Conservation (phyloP, 805 yeast genomes). For the Phaffomyces antillensis region DNA sequence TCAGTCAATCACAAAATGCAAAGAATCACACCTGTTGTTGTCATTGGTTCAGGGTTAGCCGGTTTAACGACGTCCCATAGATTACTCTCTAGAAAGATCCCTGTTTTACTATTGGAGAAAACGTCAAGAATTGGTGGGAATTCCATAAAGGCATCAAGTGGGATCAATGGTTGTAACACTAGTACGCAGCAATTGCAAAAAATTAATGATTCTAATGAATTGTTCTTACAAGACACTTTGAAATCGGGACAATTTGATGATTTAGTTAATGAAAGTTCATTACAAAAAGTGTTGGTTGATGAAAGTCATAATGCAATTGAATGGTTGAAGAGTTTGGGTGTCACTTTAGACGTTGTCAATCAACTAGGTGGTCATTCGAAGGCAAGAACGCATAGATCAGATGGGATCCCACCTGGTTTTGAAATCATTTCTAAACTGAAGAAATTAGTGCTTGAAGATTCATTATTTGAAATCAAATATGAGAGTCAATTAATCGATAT, state of each 20-base stretch:
- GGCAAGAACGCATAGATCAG: conserved; percentile 77
- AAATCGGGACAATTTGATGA: conserved; percentile 58
- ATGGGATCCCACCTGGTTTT: conserved; percentile 52
- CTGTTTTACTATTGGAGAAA: conserved; percentile 44
- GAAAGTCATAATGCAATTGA: conserved; percentile 55
- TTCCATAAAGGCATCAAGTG: conserved; percentile 55
- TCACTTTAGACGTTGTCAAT: conserved; percentile 63
- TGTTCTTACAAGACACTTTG: conserved; percentile 59
- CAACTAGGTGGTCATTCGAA: conserved; percentile 78
- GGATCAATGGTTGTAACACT: conserved; percentile 67
- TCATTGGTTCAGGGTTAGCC: conserved; percentile 79
- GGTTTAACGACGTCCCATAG: conserved; percentile 67
- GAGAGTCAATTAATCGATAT: conserved; percentile 33
- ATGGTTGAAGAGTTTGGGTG: conserved; percentile 62
- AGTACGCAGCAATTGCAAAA: conserved; percentile 42
- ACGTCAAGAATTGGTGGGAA: conserved; percentile 46
- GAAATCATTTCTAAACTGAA: conserved; percentile 44
- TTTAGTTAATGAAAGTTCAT: conserved; percentile 39
- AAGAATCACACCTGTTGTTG: conserved; percentile 26
- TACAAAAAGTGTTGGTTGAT: no score
- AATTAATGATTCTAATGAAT: conserved; percentile 49
- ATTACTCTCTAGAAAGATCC: conserved; percentile 32
- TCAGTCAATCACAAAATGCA: neutral
- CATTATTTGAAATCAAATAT: conserved; percentile 29
- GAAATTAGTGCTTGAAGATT: conserved; percentile 28